Conservation (phyloP, 1,284 basidiomycete species). For the Volvariella surrecta region DNA sequence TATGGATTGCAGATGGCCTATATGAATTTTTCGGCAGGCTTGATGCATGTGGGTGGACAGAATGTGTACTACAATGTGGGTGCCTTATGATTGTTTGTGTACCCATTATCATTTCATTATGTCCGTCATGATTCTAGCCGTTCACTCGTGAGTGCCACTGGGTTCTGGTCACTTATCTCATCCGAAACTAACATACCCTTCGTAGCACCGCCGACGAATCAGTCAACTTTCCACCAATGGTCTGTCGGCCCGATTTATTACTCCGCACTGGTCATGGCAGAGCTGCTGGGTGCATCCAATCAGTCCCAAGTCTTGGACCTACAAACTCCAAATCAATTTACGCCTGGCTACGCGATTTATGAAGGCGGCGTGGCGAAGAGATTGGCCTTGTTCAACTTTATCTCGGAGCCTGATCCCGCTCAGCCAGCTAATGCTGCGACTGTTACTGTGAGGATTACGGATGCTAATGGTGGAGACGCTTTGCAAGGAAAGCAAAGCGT, state of each 20-base stretch:
- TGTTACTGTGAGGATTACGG: slow-evolving; percentile 24
- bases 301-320: slow-evolving; percentile 54
- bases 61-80: slow-evolving; percentile 58
- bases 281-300: slow-evolving; percentile 56
- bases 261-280: slow-evolving; percentile 58
- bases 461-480: slow-evolving; percentile 36
- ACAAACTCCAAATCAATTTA: slow-evolving; percentile 26
- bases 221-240: slow-evolving; percentile 50
- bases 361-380: slow-evolving; percentile 48
- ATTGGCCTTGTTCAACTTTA: slow-evolving; percentile 63
- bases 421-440: slow-evolving; percentile 45
- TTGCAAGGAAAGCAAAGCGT: no score
- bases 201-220: slow-evolving; percentile 50
- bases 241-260: slow-evolving; percentile 64
- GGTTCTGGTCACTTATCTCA: slow-evolving; percentile 8
- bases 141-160: slow-evolving; percentile 44
- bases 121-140: slow-evolving; percentile 27
- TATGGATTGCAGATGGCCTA: slow-evolving; percentile 52
- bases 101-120: neutral
- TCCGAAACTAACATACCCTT: neutral
- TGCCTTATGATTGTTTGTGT: slow-evolving; percentile 4
- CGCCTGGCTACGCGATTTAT: slow-evolving; percentile 70
- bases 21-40: slow-evolving; percentile 45
- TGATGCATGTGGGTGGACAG: slow-evolving; percentile 57
- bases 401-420: slow-evolving; percentile 42